Base-by-base conservation (phyloP, 495 filamentous ascomycete species). In the Aspergillus sclerotioniger region DNA sequence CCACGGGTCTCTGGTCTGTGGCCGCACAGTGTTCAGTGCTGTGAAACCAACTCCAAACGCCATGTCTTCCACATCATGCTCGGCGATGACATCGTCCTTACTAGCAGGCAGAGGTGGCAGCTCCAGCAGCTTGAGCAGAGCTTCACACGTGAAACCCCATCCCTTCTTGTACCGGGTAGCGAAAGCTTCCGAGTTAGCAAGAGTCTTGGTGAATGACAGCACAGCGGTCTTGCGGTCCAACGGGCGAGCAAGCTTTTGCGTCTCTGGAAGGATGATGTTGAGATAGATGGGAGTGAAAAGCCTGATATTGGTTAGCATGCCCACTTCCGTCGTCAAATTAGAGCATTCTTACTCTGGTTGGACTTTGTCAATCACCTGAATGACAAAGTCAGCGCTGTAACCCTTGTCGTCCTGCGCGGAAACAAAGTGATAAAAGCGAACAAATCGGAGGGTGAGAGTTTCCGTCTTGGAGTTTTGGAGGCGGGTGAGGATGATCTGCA, bases 21-120 rank as follows among this genome's bases (percentile, higher is more conserved):
- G 82, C 69, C 87, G 89, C 71, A 92, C 91, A 1, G 94, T 97
- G 69, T 90, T 92, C 55, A 99, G 80, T 41, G 88, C 83, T 1
- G 94, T 97, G 73, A 95, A 99, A 1, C 91, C 91, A 44, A 96
- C 85, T 10, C 93, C 95, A 64, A 98, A 99, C 51, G 89, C 86
- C 66, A 96, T 84, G 68, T 98, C 93, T 61, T 98, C 94, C 46
- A 94, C 87, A 63, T 98, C 94, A 9, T 88, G 86, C 64, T 96
- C 92, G 15, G 82, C 79, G 61, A 92, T 84, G 20, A 87, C 67
- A 54, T 95, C 91, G 58, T 96, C 92, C 48, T 83, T 81, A 46
- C 82, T 70, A 9, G 83, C 73, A 7, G 90, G 86, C 54, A 88
- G 77, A 5, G 93, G 92, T 6, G 92, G 89, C 71, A 93, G 90